Percentiles rank a stretch among this genome's conserved stretches.
Evolutionary conservation across 169 alveolate genomes (phyloP).

Genomic region (Cryptosporidium parvum): DNA sequence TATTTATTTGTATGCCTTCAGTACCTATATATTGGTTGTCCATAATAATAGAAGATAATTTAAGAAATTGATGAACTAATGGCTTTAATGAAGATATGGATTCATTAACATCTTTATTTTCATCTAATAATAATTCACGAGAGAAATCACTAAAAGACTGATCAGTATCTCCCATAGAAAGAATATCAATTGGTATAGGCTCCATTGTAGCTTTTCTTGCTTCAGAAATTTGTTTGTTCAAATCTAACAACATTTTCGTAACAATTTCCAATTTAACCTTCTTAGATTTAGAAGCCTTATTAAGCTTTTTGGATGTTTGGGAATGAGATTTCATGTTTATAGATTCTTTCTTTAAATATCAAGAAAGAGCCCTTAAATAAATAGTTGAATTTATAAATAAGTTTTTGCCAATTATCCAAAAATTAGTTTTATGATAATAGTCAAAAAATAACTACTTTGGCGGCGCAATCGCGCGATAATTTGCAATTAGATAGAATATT

Average conservation of each 20-base stretch:
- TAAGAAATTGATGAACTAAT: not conserved
- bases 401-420: not conserved
- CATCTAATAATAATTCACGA: not conserved
- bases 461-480: not conserved
- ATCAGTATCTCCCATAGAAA: not conserved
- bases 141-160: not conserved
- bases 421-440: not conserved
- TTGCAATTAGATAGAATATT: not conserved
- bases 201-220: conserved; percentile 25
- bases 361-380: not conserved
- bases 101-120: not conserved
- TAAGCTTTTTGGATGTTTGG: not conserved
- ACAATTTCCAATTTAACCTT: not conserved
- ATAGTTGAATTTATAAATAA: not conserved
- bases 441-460: not conserved
- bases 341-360: not conserved
- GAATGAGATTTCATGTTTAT: not conserved
- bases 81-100: not conserved
- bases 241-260: conserved; percentile 7
- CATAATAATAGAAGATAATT: conserved; percentile 48
- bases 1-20: not conserved
- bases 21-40: not conserved
- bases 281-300: not conserved
- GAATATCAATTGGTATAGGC: conserved; percentile 33
- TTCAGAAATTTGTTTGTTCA: conserved; percentile 32